Percentiles rank a stretch among this genome's conserved stretches.
Conservation (phyloP, 2,329 filamentous ascomycete species). For the Sclerotinia trifoliorum region DNA sequence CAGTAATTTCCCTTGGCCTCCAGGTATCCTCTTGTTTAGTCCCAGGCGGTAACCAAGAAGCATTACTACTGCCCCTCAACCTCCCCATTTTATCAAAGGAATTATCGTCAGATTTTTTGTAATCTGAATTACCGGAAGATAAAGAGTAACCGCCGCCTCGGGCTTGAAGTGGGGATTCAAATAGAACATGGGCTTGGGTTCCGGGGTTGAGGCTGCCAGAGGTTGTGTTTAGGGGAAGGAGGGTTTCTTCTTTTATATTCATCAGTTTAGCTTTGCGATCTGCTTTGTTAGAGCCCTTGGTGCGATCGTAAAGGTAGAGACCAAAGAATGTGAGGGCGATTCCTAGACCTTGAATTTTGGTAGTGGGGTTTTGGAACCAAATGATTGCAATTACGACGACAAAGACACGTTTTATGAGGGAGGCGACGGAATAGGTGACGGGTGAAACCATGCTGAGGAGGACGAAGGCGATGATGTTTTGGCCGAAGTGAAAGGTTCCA, state of each 20-base stretch:
- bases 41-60: constrained; percentile 69
- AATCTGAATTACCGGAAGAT: constrained; percentile 45
- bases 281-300: constrained; percentile 81
- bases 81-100: constrained; percentile 56
- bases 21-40: constrained; percentile 87
- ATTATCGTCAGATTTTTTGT: constrained; percentile 45
- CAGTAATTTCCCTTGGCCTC: constrained; percentile 44
- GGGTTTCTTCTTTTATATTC: constrained; percentile 43
- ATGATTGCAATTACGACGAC: constrained; percentile 93
- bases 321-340: constrained; percentile 89
- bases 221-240: constrained; percentile 33
- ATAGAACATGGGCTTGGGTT: constrained; percentile 17
- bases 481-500: constrained; percentile 91
- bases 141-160: constrained; percentile 31
- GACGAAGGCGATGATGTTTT: constrained; percentile 93
- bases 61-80: constrained; percentile 47
- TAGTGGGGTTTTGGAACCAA: constrained; percentile 93
- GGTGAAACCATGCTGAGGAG: constrained; percentile 91
- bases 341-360: constrained; percentile 75
- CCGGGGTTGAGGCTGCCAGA: constrained; percentile 20
- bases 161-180: constrained; percentile 6
- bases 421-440: constrained; percentile 95
- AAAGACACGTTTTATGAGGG: constrained; percentile 93
- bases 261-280: constrained; percentile 77
- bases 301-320: constrained; percentile 93